A percentile compares a stretch with the other conserved stretches of the same genome.
These are phyloP conservation scores for Pouteria campechiana DNA, from an alignment of 179 eudicot species.

Conservation along the genomic window DNA sequence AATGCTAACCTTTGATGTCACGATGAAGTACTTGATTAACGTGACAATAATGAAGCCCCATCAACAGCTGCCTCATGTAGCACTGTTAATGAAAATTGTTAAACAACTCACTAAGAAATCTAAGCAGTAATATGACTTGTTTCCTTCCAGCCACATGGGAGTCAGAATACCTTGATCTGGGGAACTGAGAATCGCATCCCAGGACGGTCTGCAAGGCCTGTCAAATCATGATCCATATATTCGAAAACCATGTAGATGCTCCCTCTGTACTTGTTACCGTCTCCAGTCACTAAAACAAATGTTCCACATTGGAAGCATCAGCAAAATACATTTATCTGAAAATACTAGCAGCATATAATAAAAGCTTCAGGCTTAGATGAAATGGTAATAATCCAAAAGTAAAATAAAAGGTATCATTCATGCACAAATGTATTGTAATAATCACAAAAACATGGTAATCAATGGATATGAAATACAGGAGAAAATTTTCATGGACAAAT, in stretches of 20 bases:
- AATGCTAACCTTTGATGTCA: constrained; percentile 16
- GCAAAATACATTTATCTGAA: too few relatives aligned
- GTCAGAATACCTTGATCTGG: constrained; percentile 23
- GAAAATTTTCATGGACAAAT: too few relatives aligned
- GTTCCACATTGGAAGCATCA: too few relatives aligned
- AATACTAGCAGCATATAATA: too few relatives aligned
- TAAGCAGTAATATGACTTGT: not conserved
- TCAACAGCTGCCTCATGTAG: constrained; percentile 23
- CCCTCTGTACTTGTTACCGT: constrained; percentile 15
- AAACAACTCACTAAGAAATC: not conserved
- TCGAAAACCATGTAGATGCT: constrained; percentile 20
- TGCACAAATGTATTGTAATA: too few relatives aligned
- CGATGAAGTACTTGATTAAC: constrained; percentile 21
- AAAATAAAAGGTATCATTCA: too few relatives aligned
- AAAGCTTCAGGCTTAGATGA: too few relatives aligned
- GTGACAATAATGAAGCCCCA: constrained; percentile 24
- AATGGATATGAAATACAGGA: too few relatives aligned
- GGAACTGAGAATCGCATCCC: constrained; percentile 25
- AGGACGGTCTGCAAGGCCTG: constrained; percentile 27
- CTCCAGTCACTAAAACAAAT: too few relatives aligned
- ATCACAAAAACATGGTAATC: too few relatives aligned
- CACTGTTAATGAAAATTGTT: constrained; percentile 11
- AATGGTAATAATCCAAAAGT: too few relatives aligned
- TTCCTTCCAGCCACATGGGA: not conserved
- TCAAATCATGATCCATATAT: constrained; percentile 27